Base-by-base conservation (phyloP, 1,139 yeast species). In the Schizosaccharomyces versatilis region DNA sequence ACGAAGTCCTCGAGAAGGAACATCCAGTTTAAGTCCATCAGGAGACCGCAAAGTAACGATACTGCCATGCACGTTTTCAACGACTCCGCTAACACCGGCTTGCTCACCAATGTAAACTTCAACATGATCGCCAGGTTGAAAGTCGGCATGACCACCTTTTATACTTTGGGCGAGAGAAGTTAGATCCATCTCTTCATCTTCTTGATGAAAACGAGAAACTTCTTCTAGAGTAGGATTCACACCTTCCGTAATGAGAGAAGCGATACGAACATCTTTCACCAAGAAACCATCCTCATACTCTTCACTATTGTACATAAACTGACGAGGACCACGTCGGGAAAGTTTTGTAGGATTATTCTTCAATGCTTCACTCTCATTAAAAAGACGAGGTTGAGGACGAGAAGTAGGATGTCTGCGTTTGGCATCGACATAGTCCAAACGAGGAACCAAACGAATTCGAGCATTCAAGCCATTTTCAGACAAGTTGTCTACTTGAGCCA, bases 391-490 rank as follows among this genome's bases (percentile, higher is more conserved):
- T 8, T 85, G 80, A 2, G 97, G 95, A 63, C 86, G 75, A 58
- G 79, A 69, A 60, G 38, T 40, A 38, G 40, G 17, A 53, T 66
- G 70, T 67, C 72, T 68, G 64, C 71, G 67, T 55, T 75, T 67
- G 3, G 41, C 41, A 14, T 49, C 40, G 7, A 24, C 70, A 54
- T 77, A 80, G 66, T 90, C 97, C 58, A 90, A 71, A 63, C 98
- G 78, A 42, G 98, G 98, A 32, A 90, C 94, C 59, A 93, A 73
- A 65, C 85, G 85, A 63, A 94, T 78, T 64, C 94, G 77, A 32
- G 86, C 97, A 66, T 88, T 97, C 61, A 93, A 74, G 55, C 95
- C 97, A 65, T 85, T 88, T 65, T 90, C 97, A 56, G 94, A 84
- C 60, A 93, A 75, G 64, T 88, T 86, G 63, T 86, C 95, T 56